A percentile compares a stretch with the other conserved stretches of the same genome.
phyloP scores from a whole-genome alignment of 106 monocot genomes.

The Chionographis japonica region DNA sequence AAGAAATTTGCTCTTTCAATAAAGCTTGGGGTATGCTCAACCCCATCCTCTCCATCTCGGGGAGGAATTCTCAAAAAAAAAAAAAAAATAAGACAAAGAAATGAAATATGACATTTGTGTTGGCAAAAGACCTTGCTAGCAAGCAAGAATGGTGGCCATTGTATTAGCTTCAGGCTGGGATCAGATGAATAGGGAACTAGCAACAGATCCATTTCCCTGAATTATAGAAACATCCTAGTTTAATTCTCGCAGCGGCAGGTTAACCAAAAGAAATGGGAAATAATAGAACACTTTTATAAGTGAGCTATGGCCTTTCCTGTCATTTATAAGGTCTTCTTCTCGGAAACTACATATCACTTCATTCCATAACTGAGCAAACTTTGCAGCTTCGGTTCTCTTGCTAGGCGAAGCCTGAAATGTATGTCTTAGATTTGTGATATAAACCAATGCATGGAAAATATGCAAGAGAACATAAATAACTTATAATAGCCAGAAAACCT shows the following conservation, averaged over 20 bases:
- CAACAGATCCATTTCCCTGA: slow-evolving; percentile 96
- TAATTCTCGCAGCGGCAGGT: not conserved
- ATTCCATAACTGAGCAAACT: slow-evolving; percentile 99
- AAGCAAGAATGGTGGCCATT: slow-evolving; percentile 98
- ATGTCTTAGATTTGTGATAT: not conserved
- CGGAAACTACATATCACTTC: slow-evolving; percentile 96
- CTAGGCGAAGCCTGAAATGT: slow-evolving; percentile 69
- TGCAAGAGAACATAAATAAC: not conserved
- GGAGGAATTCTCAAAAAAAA: too few species aligned
- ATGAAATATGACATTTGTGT: not conserved
- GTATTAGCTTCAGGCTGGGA: slow-evolving; percentile 85
- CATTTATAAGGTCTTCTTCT: slow-evolving; percentile 95
- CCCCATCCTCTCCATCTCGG: too few species aligned
- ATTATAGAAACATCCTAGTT: slow-evolving; percentile 13
- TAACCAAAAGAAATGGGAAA: slow-evolving; percentile 5
- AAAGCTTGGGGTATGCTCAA: too few species aligned
- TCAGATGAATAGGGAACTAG: slow-evolving; percentile 94
- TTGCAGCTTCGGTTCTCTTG: slow-evolving; percentile 94
- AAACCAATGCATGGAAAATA: not conserved
- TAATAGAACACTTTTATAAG: not conserved
- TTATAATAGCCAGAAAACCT: slow-evolving; percentile 32
- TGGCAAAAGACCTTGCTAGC: slow-evolving; percentile 84
- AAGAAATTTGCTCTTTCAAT: too few species aligned
- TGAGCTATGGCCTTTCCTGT: slow-evolving; percentile 52
- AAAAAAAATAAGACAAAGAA: not conserved